Evolutionary conservation across 495 filamentous ascomycete genomes (phyloP).

Genomic region (Tuber indicum): DNA sequence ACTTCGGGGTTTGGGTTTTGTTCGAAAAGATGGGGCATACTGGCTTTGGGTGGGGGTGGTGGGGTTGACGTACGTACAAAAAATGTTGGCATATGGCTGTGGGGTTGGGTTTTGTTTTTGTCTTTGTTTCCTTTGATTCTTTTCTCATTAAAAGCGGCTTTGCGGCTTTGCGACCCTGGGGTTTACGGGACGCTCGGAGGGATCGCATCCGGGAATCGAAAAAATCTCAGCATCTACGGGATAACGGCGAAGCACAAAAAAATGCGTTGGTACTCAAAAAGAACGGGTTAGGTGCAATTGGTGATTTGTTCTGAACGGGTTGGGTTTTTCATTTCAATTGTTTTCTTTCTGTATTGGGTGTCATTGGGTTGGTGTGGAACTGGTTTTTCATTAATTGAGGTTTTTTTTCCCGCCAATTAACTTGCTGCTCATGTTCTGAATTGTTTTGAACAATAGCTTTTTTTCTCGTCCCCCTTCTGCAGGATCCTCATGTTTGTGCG

Average conservation of each 20-base stretch:
- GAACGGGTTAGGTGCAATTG: conserved; percentile 39
- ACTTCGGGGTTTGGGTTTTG: conserved; percentile 38
- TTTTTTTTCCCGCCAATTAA: conserved; percentile 16
- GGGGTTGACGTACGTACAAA: conserved; percentile 38
- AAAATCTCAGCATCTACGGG: conserved; percentile 21
- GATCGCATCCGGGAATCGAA: background rate
- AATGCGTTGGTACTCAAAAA: conserved; percentile 36
- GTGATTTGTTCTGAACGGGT: conserved; percentile 39
- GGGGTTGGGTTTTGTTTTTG: conserved; percentile 37
- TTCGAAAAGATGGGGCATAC: conserved; percentile 39
- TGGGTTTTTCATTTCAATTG: conserved; percentile 31
- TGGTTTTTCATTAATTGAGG: conserved; percentile 39
- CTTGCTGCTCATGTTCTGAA: conserved; percentile 28
- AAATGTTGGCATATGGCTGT: conserved; percentile 37
- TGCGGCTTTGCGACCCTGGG: conserved; percentile 27
- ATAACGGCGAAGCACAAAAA: conserved; percentile 32
- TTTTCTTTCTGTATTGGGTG: conserved; percentile 39
- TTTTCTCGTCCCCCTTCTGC: background rate
- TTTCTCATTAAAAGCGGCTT: conserved; percentile 34
- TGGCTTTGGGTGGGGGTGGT: conserved; percentile 39
- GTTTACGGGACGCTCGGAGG: background rate
- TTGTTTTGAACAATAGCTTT: conserved; percentile 4
- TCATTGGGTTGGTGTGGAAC: conserved; percentile 41
- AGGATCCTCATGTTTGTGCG: background rate
- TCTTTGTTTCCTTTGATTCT: conserved; percentile 13